Conservation (phyloP, 2,329 filamentous ascomycete genomes). For the Alternaria rosae region DNA sequence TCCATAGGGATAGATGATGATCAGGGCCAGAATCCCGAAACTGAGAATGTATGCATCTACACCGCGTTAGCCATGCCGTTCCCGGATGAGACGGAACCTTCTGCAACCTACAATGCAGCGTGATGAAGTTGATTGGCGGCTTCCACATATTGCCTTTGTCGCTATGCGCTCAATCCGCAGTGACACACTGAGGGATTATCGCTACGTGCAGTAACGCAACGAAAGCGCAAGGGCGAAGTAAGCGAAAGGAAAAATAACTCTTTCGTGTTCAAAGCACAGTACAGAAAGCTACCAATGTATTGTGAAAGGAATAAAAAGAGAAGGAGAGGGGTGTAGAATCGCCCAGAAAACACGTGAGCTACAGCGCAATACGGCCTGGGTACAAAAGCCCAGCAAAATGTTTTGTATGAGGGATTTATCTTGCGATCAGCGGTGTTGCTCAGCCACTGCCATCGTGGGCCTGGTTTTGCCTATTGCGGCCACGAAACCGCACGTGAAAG, state of each 20-base stretch:
- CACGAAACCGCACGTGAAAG: background rate
- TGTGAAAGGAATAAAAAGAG: background rate
- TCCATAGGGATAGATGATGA: constrained; percentile 74
- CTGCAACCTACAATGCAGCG: constrained; percentile 70
- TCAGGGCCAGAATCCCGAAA: constrained; percentile 75
- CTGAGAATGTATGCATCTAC: constrained; percentile 81
- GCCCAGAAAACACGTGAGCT: background rate
- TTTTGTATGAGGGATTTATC: constrained; percentile 9
- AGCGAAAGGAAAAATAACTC: background rate
- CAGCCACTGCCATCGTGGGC: background rate
- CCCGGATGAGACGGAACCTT: background rate
- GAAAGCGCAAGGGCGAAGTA: background rate
- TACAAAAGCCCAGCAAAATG: background rate
- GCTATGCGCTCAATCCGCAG: background rate
- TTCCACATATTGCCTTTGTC: constrained; percentile 11
- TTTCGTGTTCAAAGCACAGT: background rate
- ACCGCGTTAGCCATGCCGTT: background rate
- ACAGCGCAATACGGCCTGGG: background rate
- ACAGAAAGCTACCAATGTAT: background rate
- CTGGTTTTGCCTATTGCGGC: background rate
- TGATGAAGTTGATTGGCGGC: constrained; percentile 71
- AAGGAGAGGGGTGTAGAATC: background rate
- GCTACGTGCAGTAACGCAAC: background rate
- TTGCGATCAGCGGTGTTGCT: constrained; percentile 1
- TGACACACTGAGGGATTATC: constrained; percentile 1